phyloP scores from a whole-genome alignment of 345 rosid species.

The Linum usitatissimum region DNA sequence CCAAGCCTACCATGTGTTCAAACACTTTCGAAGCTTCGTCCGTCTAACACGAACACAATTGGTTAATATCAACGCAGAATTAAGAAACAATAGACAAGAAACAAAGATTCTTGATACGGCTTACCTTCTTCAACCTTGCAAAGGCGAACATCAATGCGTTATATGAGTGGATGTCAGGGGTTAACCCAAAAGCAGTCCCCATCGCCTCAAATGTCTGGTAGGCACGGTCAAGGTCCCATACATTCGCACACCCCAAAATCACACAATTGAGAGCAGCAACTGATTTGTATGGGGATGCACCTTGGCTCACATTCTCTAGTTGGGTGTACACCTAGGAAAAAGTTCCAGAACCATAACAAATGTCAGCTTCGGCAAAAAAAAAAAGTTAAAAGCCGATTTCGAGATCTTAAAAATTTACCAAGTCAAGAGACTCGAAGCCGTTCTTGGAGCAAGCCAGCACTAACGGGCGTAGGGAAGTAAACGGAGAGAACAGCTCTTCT shows the following conservation, averaged over 20 bases:
- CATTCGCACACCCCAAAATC: slow-evolving; percentile 81
- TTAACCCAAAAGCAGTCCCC: slow-evolving; percentile 59
- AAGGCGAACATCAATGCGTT: slow-evolving; percentile 75
- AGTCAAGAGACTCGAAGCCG: slow-evolving; percentile 78
- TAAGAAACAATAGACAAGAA: background rate
- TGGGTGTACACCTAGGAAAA: slow-evolving; percentile 76
- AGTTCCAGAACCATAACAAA: background rate
- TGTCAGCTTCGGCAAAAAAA: too few relatives aligned
- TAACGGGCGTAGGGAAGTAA: slow-evolving; percentile 64
- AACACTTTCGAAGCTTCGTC: slow-evolving; percentile 77
- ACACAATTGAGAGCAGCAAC: slow-evolving; percentile 90
- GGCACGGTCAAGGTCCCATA: slow-evolving; percentile 94
- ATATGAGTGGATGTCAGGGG: slow-evolving; percentile 72
- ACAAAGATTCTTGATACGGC: slow-evolving; percentile 6
- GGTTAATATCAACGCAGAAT: background rate
- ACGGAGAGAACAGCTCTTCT: slow-evolving; percentile 79
- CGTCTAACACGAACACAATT: slow-evolving; percentile 28
- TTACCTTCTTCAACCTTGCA: slow-evolving; percentile 83
- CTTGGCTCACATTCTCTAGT: slow-evolving; percentile 62
- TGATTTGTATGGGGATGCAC: slow-evolving; percentile 75
- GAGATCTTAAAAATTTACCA: slow-evolving; percentile 28
- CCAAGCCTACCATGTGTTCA: slow-evolving; percentile 64
- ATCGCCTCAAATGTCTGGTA: slow-evolving; percentile 94
- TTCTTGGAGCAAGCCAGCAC: slow-evolving; percentile 77
- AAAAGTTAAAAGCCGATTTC: too few relatives aligned